These are phyloP conservation scores for Ettlia oleoabundans DNA, from an alignment of 139 green algal genomes.

Conservation along the genomic window DNA sequence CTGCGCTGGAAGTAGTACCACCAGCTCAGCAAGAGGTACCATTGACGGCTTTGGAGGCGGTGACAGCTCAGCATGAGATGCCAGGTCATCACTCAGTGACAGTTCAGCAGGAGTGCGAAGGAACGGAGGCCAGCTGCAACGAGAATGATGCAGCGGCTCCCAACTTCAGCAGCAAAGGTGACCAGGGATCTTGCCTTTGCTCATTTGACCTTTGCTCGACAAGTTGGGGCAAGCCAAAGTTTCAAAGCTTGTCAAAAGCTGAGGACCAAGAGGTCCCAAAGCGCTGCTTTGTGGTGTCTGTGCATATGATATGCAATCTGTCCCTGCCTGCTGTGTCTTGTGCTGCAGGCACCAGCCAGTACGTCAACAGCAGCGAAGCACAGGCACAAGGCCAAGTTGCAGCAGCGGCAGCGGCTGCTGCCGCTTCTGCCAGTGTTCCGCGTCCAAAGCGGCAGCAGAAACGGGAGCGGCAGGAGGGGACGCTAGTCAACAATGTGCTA, in stretches of 20 bases:
- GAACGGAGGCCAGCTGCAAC: conserved; percentile 7
- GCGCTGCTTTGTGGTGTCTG: too few relatives aligned
- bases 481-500: conserved; percentile 24
- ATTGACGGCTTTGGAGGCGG: too few relatives aligned
- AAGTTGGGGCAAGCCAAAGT: too few relatives aligned
- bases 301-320: too few relatives aligned
- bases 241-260: too few relatives aligned
- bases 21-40: too few relatives aligned
- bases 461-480: conserved; percentile 13
- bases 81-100: conserved; percentile 1
- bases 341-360: background rate
- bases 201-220: background rate
- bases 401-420: background rate
- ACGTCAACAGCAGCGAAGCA: too few relatives aligned
- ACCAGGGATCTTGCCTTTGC: background rate
- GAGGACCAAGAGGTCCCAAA: too few relatives aligned
- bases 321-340: background rate
- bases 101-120: background rate
- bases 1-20: too few relatives aligned
- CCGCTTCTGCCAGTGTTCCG: background rate
- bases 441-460: background rate
- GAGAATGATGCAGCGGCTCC: conserved; percentile 30
- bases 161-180: conserved; percentile 17
- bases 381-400: background rate
- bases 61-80: too few relatives aligned